Conservation (phyloP, 2,329 filamentous ascomycete genomes). For the Zarea fungicola region DNA sequence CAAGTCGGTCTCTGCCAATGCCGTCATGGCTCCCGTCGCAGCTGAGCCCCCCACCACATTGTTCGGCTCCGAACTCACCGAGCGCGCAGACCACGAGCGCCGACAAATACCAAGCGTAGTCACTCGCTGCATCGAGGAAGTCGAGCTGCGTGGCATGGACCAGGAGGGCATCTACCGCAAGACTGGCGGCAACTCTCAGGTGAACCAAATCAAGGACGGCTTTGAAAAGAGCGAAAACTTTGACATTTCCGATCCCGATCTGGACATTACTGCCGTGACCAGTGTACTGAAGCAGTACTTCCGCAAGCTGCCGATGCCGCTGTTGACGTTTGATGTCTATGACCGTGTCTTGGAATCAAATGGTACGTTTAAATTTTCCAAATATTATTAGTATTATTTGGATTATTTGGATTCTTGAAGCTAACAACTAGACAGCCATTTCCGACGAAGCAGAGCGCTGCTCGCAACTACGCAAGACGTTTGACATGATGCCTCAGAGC, state of each 20-base stretch:
- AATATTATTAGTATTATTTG: neutral
- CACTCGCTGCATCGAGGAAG: constrained; percentile 91
- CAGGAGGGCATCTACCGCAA: constrained; percentile 97
- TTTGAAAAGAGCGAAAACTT: constrained; percentile 83
- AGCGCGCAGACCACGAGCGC: constrained; percentile 82
- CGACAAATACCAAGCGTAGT: constrained; percentile 87
- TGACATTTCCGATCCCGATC: constrained; percentile 87
- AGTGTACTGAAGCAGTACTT: constrained; percentile 97
- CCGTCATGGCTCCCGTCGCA: constrained; percentile 34
- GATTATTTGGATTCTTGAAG: constrained; percentile 15
- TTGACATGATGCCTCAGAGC: constrained; percentile 72
- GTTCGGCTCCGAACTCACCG: constrained; percentile 84
- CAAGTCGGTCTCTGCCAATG: constrained; percentile 44
- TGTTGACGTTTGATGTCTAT: constrained; percentile 91
- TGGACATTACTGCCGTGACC: constrained; percentile 95
- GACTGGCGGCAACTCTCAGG: constrained; percentile 86
- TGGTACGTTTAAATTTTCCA: constrained; percentile 56
- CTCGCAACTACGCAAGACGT: constrained; percentile 63
- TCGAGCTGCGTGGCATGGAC: constrained; percentile 94
- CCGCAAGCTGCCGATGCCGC: constrained; percentile 80
- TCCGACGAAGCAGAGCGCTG: constrained; percentile 63
- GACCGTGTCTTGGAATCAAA: constrained; percentile 80
- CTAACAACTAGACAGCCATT: constrained; percentile 46
- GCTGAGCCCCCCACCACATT: constrained; percentile 57
- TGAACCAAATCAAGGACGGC: constrained; percentile 83